Base-by-base conservation (phyloP, 495 filamentous ascomycete genomes). In the Penicillium maclennaniae region DNA sequence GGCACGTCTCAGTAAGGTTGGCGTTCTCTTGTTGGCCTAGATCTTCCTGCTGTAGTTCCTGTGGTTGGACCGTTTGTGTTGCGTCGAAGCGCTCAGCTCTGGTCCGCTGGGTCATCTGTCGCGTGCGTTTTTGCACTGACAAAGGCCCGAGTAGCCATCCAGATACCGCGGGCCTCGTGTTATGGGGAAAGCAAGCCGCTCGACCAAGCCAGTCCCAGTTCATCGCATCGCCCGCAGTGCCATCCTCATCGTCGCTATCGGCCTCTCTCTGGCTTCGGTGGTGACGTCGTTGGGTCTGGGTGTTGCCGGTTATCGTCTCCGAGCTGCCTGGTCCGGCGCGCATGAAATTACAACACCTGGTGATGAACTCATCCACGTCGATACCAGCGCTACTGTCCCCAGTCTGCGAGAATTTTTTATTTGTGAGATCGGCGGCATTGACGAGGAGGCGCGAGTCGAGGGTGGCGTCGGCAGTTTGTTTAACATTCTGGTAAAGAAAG, bases 311-410 rank as follows among this genome's bases (percentile, higher is more conserved):
- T 16, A 49, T 27, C 3, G 49, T 45, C 17, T 64, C 55, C 20
- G 62, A 56, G 31, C 62, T 59, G 41, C 50, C 63, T 3, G 62
- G 71, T 28, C 83, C 85, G 10, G 77, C 70, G 14, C 82, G 80
- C 95, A 98, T 98, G 65, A 86, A 97, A 1, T 78, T 80, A 43
- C 95, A 88, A 65, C 87, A 92, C 66, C 95, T 96, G 0, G 88
- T 88, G 8, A 97, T 86, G 61, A 97, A 97, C 54, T 96, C 89
- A 56, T 97, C 92, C 0, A 95, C 79, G 60, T 98, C 95, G 21
- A 98, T 73, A 3, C 91, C 88, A 31, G 83, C 81, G 7, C 79
- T 77, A 5, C 76, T 62, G 50, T 85, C 84, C 7, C 91, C 92
- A 87, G 71, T 4, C 28, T 87, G 82, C 25, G 83, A 71, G 0